Conservation (phyloP, 257 asterid genomes). For the Coffea eugenioides region DNA sequence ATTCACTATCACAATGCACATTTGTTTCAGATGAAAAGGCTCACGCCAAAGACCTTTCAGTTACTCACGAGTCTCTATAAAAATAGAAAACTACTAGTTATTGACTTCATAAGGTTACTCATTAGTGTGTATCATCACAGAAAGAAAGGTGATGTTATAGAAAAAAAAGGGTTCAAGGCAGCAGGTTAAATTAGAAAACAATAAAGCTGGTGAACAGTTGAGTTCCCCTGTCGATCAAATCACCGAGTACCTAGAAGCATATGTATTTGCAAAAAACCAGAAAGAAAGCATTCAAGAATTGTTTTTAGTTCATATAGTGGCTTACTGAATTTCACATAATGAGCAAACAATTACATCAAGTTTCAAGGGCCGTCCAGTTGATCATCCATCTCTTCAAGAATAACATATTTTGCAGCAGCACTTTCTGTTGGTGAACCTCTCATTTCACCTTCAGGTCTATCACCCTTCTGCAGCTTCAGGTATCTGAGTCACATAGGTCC, state of each 20-base stretch:
- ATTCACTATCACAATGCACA: not conserved
- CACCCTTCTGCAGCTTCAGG: constrained; percentile 64
- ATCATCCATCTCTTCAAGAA: constrained; percentile 82
- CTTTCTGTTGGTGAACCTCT: constrained; percentile 25
- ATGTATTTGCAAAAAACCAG: not conserved
- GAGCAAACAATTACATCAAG: not conserved
- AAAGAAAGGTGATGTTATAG: not conserved
- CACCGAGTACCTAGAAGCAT: not conserved
- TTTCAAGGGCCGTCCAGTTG: constrained; percentile 50
- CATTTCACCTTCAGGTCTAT: constrained; percentile 31
- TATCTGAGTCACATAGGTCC: constrained; percentile 41
- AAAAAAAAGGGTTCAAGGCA: not conserved
- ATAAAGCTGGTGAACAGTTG: not conserved
- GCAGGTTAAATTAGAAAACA: not conserved
- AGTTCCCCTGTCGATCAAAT: not conserved
- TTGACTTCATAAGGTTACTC: not conserved
- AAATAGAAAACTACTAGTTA: not conserved
- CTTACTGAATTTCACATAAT: constrained; percentile 2
- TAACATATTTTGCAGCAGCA: constrained; percentile 62
- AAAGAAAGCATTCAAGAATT: not conserved
- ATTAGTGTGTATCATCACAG: not conserved
- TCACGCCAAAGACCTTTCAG: not conserved
- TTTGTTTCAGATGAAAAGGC: not conserved
- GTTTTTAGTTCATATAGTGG: not conserved
- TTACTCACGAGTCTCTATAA: not conserved